These are phyloP conservation scores for Fusarium heterosporum DNA, from an alignment of 2,329 filamentous ascomycete genomes.

Conservation along the genomic window DNA sequence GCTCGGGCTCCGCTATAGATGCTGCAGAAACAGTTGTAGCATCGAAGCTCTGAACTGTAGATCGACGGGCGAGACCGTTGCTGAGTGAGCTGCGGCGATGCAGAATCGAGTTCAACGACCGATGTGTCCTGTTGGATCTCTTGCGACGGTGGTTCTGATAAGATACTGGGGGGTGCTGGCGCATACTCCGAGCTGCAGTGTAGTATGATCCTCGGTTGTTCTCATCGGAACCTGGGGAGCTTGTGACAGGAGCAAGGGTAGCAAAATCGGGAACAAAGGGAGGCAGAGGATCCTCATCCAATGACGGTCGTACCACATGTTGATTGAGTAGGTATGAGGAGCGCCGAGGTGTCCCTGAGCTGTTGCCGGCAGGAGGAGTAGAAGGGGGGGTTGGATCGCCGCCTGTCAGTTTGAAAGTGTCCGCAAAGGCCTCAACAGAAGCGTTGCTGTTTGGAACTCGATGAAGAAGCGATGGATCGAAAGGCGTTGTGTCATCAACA, in stretches of 20 bases:
- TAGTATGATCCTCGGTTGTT: conserved; percentile 50
- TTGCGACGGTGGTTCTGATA: conserved; percentile 58
- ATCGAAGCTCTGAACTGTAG: conserved; percentile 70
- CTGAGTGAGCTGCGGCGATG: conserved; percentile 70
- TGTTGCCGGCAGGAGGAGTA: conserved; percentile 64
- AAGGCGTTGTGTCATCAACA: conserved; percentile 74
- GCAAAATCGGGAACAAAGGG: conserved; percentile 62
- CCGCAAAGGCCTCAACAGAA: conserved; percentile 66
- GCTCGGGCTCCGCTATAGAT: conserved; percentile 62
- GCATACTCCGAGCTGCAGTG: conserved; percentile 41
- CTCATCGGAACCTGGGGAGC: conserved; percentile 50
- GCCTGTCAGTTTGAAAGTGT: conserved; percentile 61
- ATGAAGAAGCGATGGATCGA: conserved; percentile 63
- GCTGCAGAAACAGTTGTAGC: conserved; percentile 63
- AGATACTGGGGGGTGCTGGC: conserved; percentile 48
- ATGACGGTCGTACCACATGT: conserved; percentile 54
- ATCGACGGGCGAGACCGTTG: conserved; percentile 63
- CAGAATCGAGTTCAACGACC: conserved; percentile 63
- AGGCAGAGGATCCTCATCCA: conserved; percentile 57
- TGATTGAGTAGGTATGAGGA: conserved; percentile 68
- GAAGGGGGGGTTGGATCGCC: conserved; percentile 70
- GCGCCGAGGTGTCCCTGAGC: conserved; percentile 60
- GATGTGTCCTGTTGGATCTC: conserved; percentile 61
- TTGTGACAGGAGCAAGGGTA: conserved; percentile 51
- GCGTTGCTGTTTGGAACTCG: conserved; percentile 58